Base-by-base conservation (phyloP, 805 yeast genomes). In the Lachancea sp. region DNA sequence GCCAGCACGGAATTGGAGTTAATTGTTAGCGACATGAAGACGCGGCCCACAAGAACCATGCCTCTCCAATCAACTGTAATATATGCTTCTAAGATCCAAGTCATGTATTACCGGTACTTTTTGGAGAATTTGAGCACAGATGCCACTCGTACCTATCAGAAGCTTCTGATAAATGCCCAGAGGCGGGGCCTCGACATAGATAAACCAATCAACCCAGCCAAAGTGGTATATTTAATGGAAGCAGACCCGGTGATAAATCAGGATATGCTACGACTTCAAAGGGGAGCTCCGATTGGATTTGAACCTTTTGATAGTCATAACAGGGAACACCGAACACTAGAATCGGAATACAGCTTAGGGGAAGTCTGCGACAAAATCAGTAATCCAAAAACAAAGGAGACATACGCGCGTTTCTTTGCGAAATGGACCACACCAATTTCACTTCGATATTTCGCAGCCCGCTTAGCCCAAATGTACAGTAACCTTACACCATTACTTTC, bases 351-450 rank as follows among this genome's bases (percentile, higher is more conserved):
- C 37, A 56, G 54, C 29, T 16, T 51, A 35, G 37, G 56, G 1
- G 29, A 37, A 20, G 43, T 52, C n/a, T 36, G 30, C 33, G 46
- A 48, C 20, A 28, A 28, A 44, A 55, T 54, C 19, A 29, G 40
- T 4, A 50, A 52, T 29, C 42, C 36, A 17, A 25, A 37, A 43
- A 52, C 30, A 48, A 52, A 43, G 18, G 57, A 33, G 45, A 59
- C 35, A 21, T 52, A 61, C 24, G 31, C 41, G 2, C 57, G 59
- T 2, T 61, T 72, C 16, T 55, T 70, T 16, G 47, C 34, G 8
- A 42, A 51, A 2, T 81, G 88, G 88, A 51, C 58, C 34, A 61
- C 39, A 2, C 77, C 83, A 1, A 67, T 78, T 15, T 80, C 88
- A 0, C 55, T 77, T 16, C 57, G 77, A 38, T 74, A 74, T 46